Evolutionary conservation across 768 basidiomycete genomes (phyloP).

Genomic region (Russula compacta): DNA sequence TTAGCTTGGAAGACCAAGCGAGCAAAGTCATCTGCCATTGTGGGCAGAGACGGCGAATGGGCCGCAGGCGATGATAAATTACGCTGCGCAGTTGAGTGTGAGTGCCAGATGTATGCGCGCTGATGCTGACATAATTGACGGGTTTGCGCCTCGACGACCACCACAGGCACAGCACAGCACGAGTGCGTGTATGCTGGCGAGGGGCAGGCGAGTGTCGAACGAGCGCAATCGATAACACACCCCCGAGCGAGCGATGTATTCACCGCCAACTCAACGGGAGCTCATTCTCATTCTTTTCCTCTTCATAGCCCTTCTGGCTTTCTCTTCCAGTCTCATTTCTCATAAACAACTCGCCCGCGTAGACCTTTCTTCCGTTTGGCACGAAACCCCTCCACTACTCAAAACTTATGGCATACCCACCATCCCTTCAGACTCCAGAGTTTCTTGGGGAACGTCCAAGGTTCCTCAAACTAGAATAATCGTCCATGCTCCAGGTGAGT

Average conservation of each 20-base stretch:
- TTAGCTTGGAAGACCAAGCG: constrained; percentile 65
- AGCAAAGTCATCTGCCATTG: constrained; percentile 66
- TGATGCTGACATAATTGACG: background rate
- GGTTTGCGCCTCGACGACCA: too few species aligned
- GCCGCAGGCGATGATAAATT: background rate
- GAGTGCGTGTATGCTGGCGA: too few species aligned
- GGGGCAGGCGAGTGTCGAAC: too few species aligned
- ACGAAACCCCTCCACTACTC: background rate
- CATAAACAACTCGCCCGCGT: background rate
- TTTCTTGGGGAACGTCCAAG: constrained; percentile 24
- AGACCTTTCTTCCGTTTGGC: background rate
- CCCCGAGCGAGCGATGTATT: constrained; percentile 2
- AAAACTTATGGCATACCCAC: background rate
- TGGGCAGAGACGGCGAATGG: background rate
- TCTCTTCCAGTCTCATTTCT: background rate
- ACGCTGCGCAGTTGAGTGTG: background rate
- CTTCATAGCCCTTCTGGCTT: constrained; percentile 23
- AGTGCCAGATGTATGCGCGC: background rate
- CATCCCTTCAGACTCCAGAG: constrained; percentile 3
- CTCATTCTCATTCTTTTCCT: constrained; percentile 25
- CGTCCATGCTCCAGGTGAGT: constrained; percentile 63
- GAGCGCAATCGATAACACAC: background rate
- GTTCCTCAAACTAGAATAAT: constrained; percentile 59
- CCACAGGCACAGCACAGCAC: too few species aligned
- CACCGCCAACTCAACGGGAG: constrained; percentile 26